A percentile compares a stretch with the other conserved stretches of the same genome.
Conservation (phyloP, 805 yeast species). For the Saccharomycopsis olivae region DNA sequence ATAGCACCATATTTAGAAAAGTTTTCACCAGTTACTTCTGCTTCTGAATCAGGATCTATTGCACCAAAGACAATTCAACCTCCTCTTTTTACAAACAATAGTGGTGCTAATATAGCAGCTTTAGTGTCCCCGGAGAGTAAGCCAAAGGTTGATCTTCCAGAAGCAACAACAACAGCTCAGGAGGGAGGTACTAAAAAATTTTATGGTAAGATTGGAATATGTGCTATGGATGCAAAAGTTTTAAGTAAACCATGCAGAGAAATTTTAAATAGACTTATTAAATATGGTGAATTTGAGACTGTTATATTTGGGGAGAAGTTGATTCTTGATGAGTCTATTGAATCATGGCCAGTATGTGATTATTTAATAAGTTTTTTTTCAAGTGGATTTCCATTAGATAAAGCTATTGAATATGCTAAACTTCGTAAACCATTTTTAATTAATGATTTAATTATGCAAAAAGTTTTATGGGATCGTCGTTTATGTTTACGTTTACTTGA, state of each 20-base stretch:
- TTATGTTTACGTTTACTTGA: slow-evolving; percentile 71
- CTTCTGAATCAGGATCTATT: slow-evolving; percentile 31
- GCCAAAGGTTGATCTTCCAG: background rate
- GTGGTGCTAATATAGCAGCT: background rate
- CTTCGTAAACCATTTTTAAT: slow-evolving; percentile 82
- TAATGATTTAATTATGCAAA: slow-evolving; percentile 85
- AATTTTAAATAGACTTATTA: slow-evolving; percentile 77
- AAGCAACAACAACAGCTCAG: background rate
- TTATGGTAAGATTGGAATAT: slow-evolving; percentile 86
- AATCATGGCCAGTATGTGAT: slow-evolving; percentile 99
- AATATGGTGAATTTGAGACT: slow-evolving; percentile 92
- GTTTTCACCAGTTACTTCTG: slow-evolving; percentile 61
- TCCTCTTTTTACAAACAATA: background rate
- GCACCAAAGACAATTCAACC: background rate
- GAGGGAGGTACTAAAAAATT: background rate
- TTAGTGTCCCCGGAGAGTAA: background rate
- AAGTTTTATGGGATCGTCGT: slow-evolving; percentile 95
- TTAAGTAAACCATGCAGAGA: slow-evolving; percentile 92
- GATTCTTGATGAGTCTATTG: slow-evolving; percentile 82
- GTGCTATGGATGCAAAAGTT: slow-evolving; percentile 98
- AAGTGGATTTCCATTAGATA: slow-evolving; percentile 92
- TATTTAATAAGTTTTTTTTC: slow-evolving; percentile 88
- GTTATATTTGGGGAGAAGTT: slow-evolving; percentile 96
- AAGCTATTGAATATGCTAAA: slow-evolving; percentile 84
- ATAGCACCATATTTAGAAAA: slow-evolving; percentile 71